Conservation (phyloP, 208 protist genomes). For the Naegleria lovaniensis region DNA sequence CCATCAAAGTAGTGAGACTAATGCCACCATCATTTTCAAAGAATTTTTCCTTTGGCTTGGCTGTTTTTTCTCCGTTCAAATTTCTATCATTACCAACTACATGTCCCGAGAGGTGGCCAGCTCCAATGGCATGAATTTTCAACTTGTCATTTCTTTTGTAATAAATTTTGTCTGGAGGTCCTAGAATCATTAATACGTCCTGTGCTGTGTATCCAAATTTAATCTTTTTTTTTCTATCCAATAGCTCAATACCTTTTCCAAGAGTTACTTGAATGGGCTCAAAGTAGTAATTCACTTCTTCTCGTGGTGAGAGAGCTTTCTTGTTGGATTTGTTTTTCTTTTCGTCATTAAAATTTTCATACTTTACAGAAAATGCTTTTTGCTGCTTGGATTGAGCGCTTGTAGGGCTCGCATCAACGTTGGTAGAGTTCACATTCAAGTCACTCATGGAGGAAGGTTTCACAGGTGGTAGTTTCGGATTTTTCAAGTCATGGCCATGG, state of each 20-base stretch:
- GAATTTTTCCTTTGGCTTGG: not conserved
- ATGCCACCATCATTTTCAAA: not conserved
- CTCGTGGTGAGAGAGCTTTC: not conserved
- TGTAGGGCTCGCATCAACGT: not conserved
- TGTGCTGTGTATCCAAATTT: conserved; percentile 47
- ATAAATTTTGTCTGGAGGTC: conserved; percentile 48
- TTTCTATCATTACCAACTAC: no score
- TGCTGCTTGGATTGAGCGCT: not conserved
- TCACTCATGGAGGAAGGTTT: not conserved
- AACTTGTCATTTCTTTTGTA: conserved; percentile 56
- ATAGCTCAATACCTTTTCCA: conserved; percentile 40
- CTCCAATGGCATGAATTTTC: conserved; percentile 47
- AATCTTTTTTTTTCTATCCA: conserved; percentile 40
- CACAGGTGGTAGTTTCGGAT: not conserved
- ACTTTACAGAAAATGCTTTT: not conserved
- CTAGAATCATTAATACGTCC: conserved; percentile 52
- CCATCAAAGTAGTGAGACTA: not conserved
- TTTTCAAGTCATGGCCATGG: not conserved
- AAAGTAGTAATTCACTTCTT: conserved; percentile 23
- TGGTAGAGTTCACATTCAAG: not conserved
- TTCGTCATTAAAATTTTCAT: not conserved
- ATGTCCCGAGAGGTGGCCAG: not conserved
- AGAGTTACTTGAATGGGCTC: conserved; percentile 30
- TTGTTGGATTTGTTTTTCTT: not conserved
- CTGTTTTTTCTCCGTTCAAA: conserved; percentile 9